phyloP scores from a whole-genome alignment of 495 filamentous ascomycete genomes.

The Hypoxylon fragiforme region DNA sequence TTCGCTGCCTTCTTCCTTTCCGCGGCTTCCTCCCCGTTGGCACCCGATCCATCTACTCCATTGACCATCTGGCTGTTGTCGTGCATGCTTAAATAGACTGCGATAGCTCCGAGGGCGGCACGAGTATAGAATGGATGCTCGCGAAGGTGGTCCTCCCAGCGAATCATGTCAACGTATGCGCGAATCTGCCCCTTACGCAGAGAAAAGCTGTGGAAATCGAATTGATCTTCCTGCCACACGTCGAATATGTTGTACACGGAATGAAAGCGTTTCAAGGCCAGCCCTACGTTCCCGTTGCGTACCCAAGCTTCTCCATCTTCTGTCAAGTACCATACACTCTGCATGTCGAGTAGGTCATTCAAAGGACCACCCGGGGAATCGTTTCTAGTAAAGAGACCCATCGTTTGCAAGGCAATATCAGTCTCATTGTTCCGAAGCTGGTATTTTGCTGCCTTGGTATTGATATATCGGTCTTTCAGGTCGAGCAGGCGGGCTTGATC shows the following conservation, averaged over 20 bases:
- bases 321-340: conserved; percentile 95
- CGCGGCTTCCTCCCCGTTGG: conserved; percentile 61
- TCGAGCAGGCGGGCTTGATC: conserved; percentile 83
- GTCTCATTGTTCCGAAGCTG: conserved; percentile 90
- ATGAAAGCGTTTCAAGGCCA: conserved; percentile 90
- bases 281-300: conserved; percentile 77
- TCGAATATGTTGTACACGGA: conserved; percentile 91
- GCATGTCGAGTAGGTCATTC: conserved; percentile 95
- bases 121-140: conserved; percentile 92
- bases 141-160: conserved; percentile 89
- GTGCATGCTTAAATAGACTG: conserved; percentile 75
- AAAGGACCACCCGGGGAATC: conserved; percentile 87
- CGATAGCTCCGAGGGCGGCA: conserved; percentile 81
- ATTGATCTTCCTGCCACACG: conserved; percentile 96
- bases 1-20: conserved; percentile 92
- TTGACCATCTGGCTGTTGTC: conserved; percentile 71
- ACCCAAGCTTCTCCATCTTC: conserved; percentile 92
- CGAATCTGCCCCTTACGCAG: conserved; percentile 92
- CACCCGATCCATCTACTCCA: conserved; percentile 52
- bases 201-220: conserved; percentile 98
- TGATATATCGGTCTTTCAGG: conserved; percentile 91
- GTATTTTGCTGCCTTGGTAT: conserved; percentile 97
- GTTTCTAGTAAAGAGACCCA: conserved; percentile 89
- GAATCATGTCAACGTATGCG: conserved; percentile 93
- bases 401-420: conserved; percentile 78